Conservation (phyloP, 2,329 filamentous ascomycete species). For the Aspergillus alliaceus region DNA sequence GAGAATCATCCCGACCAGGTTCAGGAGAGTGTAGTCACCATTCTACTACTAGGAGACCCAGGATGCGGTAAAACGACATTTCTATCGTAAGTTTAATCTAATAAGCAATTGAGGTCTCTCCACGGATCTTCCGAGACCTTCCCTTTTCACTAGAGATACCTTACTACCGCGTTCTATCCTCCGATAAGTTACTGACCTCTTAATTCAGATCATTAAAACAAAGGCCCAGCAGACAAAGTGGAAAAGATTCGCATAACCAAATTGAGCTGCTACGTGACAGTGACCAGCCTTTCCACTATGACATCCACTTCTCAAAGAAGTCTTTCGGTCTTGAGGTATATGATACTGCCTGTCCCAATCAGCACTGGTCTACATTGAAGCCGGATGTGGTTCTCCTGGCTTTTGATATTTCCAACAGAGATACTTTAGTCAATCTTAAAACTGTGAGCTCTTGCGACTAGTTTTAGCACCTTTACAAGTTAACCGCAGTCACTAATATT, state of each 20-base stretch:
- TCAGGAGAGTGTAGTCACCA: constrained; percentile 28
- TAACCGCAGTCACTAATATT: background rate
- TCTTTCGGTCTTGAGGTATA: constrained; percentile 57
- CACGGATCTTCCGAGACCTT: background rate
- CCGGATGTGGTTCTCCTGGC: constrained; percentile 59
- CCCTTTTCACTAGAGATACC: background rate
- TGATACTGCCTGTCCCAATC: constrained; percentile 58
- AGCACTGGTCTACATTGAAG: constrained; percentile 54
- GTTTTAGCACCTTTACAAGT: background rate
- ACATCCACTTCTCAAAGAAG: constrained; percentile 57
- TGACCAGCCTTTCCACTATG: constrained; percentile 60
- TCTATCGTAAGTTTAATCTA: constrained; percentile 53
- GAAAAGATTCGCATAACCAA: constrained; percentile 28
- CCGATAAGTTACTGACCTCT: background rate
- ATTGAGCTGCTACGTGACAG: constrained; percentile 52
- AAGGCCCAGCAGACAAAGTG: constrained; percentile 14
- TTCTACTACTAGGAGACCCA: constrained; percentile 59
- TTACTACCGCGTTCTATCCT: background rate
- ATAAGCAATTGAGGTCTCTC: background rate
- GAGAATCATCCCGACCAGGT: constrained; percentile 4
- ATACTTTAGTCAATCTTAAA: constrained; percentile 50
- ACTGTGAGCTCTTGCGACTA: constrained; percentile 22
- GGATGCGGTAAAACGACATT: constrained; percentile 65
- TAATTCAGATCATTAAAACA: constrained; percentile 18
- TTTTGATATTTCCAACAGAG: constrained; percentile 57